These are phyloP conservation scores for Daldinia concentrica DNA, from an alignment of 495 filamentous ascomycete genomes.

Conservation along the genomic window DNA sequence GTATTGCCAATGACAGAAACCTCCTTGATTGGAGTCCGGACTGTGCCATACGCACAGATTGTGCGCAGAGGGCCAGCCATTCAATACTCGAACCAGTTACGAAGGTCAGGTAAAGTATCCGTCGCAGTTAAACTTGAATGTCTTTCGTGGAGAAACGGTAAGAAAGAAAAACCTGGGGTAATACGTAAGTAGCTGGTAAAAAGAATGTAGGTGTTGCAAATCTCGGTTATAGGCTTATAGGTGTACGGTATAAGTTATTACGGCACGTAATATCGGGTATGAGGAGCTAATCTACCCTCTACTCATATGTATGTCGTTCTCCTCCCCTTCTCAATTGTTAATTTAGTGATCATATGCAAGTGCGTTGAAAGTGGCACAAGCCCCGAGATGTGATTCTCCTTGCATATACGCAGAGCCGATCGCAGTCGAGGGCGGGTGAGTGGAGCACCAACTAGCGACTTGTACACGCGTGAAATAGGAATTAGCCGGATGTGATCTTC, in stretches of 20 bases:
- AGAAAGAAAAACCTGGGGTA: neutral
- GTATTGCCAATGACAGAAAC: neutral
- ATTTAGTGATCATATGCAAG: conserved; percentile 23
- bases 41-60: neutral
- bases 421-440: conserved; percentile 19
- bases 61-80: neutral
- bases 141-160: conserved; percentile 1
- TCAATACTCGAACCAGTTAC: neutral
- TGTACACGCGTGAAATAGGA: conserved; percentile 6
- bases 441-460: conserved; percentile 11
- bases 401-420: conserved; percentile 33
- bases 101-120: neutral
- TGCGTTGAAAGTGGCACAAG: conserved; percentile 40
- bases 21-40: conserved; percentile 5
- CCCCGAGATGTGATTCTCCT: conserved; percentile 40
- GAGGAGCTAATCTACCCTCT: conserved; percentile 7
- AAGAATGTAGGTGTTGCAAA: conserved; percentile 7
- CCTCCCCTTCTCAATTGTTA: conserved; percentile 3
- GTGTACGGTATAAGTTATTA: conserved; percentile 7
- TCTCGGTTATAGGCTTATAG: conserved; percentile 8
- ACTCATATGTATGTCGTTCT: neutral
- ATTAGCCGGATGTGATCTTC: conserved; percentile 20
- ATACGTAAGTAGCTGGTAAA: neutral
- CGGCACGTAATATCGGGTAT: conserved; percentile 33
- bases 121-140: neutral